Conservation (phyloP, 768 basidiomycete genomes). For the Leucocoprinus leucothites region DNA sequence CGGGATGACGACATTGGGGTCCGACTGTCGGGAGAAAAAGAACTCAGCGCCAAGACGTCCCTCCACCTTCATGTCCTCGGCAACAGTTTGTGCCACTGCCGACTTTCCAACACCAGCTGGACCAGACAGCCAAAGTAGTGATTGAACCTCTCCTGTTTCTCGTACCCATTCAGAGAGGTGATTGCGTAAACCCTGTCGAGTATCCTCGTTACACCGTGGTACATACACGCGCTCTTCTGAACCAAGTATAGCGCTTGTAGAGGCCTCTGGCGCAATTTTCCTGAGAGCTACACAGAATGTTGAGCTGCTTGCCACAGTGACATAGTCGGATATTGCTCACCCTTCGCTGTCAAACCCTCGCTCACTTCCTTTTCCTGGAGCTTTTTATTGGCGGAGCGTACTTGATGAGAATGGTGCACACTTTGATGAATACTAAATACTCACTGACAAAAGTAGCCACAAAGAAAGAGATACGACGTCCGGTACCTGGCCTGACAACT, state of each 20-base stretch:
- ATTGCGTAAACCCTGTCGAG: background rate
- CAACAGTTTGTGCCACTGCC: background rate
- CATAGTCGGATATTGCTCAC: no score
- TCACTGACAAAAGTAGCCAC: no score
- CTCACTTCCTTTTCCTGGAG: no score
- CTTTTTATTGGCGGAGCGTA: no score
- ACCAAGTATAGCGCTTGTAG: background rate
- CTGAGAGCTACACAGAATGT: no score
- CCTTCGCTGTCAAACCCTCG: no score
- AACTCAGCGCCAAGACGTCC: background rate
- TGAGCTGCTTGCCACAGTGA: no score
- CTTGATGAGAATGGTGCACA: no score
- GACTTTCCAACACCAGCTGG: background rate
- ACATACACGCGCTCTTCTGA: background rate
- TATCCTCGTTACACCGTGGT: background rate
- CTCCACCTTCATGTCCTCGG: background rate
- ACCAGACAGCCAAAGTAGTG: conserved; percentile 8
- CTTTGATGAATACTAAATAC: no score
- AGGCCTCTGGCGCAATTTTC: no score
- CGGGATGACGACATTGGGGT: background rate
- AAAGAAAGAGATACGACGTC: no score
- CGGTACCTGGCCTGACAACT: no score
- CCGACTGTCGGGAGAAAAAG: background rate
- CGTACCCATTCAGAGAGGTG: background rate
- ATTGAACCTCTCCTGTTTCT: background rate